Evolutionary conservation across 352 stramenopile genomes (phyloP), one percentile per base, ranked within the genome.

Genomic region (Globisporangium takayamanum): DNA sequence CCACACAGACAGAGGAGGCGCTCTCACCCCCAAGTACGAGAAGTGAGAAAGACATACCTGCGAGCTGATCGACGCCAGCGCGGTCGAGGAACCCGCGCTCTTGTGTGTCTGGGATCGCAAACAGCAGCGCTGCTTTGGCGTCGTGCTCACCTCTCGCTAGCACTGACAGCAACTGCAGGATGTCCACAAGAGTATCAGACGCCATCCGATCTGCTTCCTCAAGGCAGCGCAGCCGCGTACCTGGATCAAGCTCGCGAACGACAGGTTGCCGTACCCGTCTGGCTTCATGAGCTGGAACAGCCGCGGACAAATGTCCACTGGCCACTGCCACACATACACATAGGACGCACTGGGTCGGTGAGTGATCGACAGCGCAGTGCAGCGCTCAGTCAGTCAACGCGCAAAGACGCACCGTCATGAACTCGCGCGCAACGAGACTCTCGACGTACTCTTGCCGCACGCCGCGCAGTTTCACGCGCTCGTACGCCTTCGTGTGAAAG

Each of bases 181-280:
- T 41, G 33, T 39, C 33, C 33, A 22, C n/a, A 1, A 39, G 33
- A 8, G 2, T 2, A 18, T 37, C 7, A 44, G 2, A 49, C 16
- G 14, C 12, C 6, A 20, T 28, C 28, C 18, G 10, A 37, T 22
- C 6, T 10, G 53, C 12, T 7, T 4, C 46, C n/a, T 25, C 26
- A 2, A 39, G 33, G 10, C 33, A 39, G 8, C 12, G 22, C 37
- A 37, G 12, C 28, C 46, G 53, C 56, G 14, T 63, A 91, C 80
- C 67, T 88, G 69, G n/a, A 81, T 62, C 20, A 91, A 72, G 18
- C 62, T 82, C 22, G 64, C 77, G 57, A 84, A 89, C 6, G 78
- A 87, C 33, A 85, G 54, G 57, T 89, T 86, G 6, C 78, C 80
- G 33, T 78, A 84, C 0, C 71, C 75, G 42, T 91, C 80, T 8